Base-by-base conservation (phyloP, 2,329 filamentous ascomycete genomes). In the Xylariaceae sp. region DNA sequence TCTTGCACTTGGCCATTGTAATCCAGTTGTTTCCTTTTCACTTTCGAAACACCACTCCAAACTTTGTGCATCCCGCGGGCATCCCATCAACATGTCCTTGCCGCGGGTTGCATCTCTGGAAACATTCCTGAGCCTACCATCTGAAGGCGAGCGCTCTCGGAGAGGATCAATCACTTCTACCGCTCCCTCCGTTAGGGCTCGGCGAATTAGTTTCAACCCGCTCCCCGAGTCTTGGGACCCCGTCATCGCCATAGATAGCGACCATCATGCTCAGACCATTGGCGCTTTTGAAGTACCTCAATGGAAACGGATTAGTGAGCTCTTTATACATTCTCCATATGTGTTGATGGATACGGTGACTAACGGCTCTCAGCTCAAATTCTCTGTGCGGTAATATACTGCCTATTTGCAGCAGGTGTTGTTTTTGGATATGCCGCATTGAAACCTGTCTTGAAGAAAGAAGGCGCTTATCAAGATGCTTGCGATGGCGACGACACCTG, bases 351-450 rank as follows among this genome's bases (percentile, higher is more conserved):
- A 22, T 5, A 19, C 11, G 31, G n/a, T 34, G 18, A 31, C 36
- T 55, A 48, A 47, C 34, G 17, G 17, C 42, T 28, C 48, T 53
- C 61, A 90, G 86, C 80, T 14, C 89, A 93, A 71, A 82, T 92
- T n/a, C 71, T 72, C 39, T 74, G 82, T 43, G 87, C 85, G 6
- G 83, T 89, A 1, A 61, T 89, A 11, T 89, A 88, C 66, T 93
- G 88, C 69, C 79, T 92, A 34, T 78, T 95, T 54, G 84, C 88
- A 6, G 86, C 90, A 5, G 92, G 90, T 1, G 76, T 91, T 39
- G 83, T 94, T 16, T 94, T 94, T 70, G 90, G 90, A 33, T 95
- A 90, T 69, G 90, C 90, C 13, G 89, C 90, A 12, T 76, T 95
- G 60, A 95, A 94, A 67, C 89, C 90, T 0, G 81, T 94, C 9